A percentile compares a stretch with the other conserved stretches of the same genome.
Conservation (phyloP, 345 rosid genomes). For the Psidium guajava region DNA sequence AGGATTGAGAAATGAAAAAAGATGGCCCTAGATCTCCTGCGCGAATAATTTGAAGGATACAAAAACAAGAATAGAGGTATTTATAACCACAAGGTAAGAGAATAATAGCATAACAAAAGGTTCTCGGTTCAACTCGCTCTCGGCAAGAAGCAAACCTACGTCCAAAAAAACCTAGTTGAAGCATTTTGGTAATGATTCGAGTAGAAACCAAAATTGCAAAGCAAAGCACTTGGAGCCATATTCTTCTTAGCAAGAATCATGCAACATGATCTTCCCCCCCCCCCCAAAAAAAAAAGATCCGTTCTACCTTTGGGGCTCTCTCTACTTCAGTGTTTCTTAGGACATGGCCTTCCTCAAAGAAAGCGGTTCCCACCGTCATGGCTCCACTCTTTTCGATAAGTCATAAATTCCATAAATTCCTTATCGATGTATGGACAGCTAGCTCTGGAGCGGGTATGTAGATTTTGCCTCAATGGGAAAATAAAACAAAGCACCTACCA, state of each 20-base stretch:
- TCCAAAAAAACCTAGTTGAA: background rate
- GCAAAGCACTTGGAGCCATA: background rate
- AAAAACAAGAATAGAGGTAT: too few relatives aligned
- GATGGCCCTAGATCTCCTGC: rapidly evolving
- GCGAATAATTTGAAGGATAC: background rate
- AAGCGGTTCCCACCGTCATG: background rate
- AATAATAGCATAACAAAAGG: background rate
- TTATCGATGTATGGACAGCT: background rate
- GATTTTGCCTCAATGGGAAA: background rate
- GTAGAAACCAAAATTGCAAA: background rate
- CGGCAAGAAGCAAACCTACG: background rate
- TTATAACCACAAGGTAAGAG: background rate
- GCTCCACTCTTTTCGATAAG: background rate
- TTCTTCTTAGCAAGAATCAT: background rate
- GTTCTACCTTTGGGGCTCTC: background rate
- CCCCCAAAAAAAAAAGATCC: background rate
- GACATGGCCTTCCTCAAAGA: background rate
- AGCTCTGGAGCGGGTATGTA: background rate
- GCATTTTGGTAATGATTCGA: background rate
- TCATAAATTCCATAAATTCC: background rate
- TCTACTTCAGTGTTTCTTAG: background rate
- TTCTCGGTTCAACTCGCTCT: background rate
- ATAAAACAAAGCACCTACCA: background rate
- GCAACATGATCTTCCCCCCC: background rate
- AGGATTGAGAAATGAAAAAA: background rate